Evolutionary conservation across 2,329 filamentous ascomycete genomes (phyloP).

Genomic region (Didymella glomerata): DNA sequence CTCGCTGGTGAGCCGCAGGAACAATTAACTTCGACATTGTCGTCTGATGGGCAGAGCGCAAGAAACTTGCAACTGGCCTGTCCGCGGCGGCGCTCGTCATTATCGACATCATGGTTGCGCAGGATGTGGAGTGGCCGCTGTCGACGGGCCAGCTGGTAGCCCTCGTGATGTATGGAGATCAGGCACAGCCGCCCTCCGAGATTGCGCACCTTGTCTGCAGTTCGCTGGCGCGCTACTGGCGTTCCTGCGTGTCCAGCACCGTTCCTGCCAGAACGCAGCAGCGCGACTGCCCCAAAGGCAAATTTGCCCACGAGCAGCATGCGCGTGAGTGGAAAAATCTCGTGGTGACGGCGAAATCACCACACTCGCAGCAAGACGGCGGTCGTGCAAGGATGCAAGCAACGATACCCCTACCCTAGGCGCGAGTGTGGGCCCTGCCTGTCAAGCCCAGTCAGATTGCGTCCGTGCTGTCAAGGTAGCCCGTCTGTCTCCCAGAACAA

Average conservation of each 20-base stretch:
- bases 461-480: constrained; percentile 11
- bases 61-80: constrained; percentile 18
- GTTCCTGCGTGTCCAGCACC: constrained; percentile 13
- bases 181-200: constrained; percentile 24
- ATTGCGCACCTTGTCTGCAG: constrained; percentile 6
- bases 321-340: constrained; percentile 2
- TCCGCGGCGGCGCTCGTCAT: constrained; percentile 14
- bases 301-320: not conserved
- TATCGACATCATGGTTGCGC: constrained; percentile 20
- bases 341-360: constrained; percentile 12
- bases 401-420: constrained; percentile 18
- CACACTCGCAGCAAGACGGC: constrained; percentile 7
- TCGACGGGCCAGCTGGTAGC: constrained; percentile 20
- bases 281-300: not conserved
- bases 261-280: constrained; percentile 2
- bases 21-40: constrained; percentile 7
- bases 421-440: constrained; percentile 18
- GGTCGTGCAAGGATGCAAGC: constrained; percentile 17
- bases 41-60: not conserved
- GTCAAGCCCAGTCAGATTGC: constrained; percentile 22
- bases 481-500: constrained; percentile 27
- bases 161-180: constrained; percentile 23
- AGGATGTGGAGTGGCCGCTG: constrained; percentile 20
- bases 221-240: constrained; percentile 2
- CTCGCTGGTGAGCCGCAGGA: constrained; percentile 6